phyloP scores from a whole-genome alignment of 2,329 filamentous ascomycete genomes.

The Colletotrichum camelliae region DNA sequence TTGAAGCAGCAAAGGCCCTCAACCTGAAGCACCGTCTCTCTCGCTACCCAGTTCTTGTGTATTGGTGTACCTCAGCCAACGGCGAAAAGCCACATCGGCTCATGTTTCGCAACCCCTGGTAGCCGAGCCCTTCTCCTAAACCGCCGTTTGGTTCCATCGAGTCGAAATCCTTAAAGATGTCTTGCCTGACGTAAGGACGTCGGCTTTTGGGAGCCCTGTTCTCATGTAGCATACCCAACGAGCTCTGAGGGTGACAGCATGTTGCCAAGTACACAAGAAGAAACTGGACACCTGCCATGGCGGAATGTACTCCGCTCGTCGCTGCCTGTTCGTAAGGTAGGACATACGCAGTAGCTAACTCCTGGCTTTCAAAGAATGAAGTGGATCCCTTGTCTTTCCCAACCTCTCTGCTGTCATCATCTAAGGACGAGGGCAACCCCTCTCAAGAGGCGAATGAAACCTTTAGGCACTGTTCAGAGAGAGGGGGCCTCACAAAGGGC shows the following conservation, averaged over 20 bases:
- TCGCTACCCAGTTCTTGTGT: background rate
- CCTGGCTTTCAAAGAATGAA: background rate
- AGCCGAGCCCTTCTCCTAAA: background rate
- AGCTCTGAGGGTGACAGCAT: background rate
- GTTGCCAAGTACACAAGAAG: background rate
- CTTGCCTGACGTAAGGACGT: background rate
- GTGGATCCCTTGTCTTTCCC: background rate
- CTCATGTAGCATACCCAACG: background rate
- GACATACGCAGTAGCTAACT: background rate
- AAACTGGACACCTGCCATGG: background rate
- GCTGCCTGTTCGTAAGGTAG: background rate
- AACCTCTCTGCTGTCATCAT: background rate
- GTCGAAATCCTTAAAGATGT: background rate
- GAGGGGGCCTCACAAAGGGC: background rate
- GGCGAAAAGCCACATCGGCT: background rate
- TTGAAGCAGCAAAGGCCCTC: background rate
- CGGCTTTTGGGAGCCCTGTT: background rate
- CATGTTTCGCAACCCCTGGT: background rate
- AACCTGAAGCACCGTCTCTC: background rate
- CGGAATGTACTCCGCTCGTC: constrained; percentile 4
- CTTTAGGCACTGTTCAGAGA: background rate
- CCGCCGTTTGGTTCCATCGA: background rate
- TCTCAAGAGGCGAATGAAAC: background rate
- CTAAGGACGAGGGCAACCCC: background rate
- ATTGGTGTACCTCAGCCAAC: background rate